Evolutionary conservation across 2,329 filamentous ascomycete species (phyloP), one percentile per base, ranked within the genome.

Genomic region (Thielaviopsis euricoi): DNA sequence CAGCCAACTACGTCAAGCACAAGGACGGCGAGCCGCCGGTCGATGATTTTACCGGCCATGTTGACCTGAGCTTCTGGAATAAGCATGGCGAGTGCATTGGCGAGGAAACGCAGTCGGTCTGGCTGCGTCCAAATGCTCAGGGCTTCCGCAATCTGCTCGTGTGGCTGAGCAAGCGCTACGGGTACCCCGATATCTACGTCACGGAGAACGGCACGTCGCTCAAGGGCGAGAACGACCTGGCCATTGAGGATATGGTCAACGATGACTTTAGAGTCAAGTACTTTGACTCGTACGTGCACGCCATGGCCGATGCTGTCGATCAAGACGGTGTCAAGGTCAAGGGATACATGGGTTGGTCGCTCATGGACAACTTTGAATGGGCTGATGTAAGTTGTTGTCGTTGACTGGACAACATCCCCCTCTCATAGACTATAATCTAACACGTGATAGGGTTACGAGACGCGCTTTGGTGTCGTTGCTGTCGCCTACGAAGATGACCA

Each of bases 341-440:
- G 64, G 87, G 83, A 3, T 94, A 93, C 71, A 81, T 91, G 74
- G 88, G 85, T 17, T 95, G 89, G 88, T 89, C 84, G 68, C 76
- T 95, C 62, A 80, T 95, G 78, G 89, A 94, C 71, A 91, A 91
- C 74, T 91, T 91, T 65, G 87, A 91, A 71, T 91, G 87, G 87
- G 86, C 88, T n/a, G 88, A 94, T 68, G 58, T 60, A 55, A 58
- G 58, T 56, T n/a, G n/a, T n/a, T n/a, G n/a, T n/a, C n/a, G n/a
- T n/a, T n/a, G n/a, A n/a, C n/a, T n/a, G n/a, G n/a, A n/a, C n/a
- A n/a, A n/a, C n/a, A n/a, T n/a, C n/a, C n/a, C n/a, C n/a, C n/a
- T n/a, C n/a, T n/a, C n/a, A n/a, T n/a, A n/a, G n/a, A n/a, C n/a
- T n/a, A n/a, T n/a, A n/a, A 21, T 23, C 57, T 58, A 58, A 58